Evolutionary conservation across 2,329 filamentous ascomycete species (phyloP), one percentile per base, ranked within the genome.

Genomic region (Trematosphaeria pertusa): DNA sequence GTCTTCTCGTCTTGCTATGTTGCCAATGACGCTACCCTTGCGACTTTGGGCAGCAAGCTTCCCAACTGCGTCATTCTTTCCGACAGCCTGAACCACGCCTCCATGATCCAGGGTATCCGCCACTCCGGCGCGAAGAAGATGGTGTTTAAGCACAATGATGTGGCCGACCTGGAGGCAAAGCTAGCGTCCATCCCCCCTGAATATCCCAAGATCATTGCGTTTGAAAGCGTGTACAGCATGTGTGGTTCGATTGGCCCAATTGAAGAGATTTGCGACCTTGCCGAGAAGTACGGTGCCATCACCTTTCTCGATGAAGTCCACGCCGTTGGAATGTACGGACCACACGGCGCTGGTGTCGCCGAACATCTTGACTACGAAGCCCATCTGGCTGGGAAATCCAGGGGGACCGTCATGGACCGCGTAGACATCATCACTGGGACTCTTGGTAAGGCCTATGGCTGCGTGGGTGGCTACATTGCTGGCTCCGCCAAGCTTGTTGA

Each of bases 151-250:
- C 94, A 99, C 78, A 99, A 99, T 66, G 92, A 99, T 65, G 75
- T 97, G n/a, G 85, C 81, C 32, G 94, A 99, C 64, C 80, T 99
- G 12, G 94, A 99, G 78, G 85, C 85, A 39, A 97, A 99, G 76
- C 81, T 99, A 57, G 91, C 92, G 2, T 88, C 91, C 10, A 81
- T 99, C 32, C 91, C 93, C 0, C 77, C 88, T 1, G 82, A 94
- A 50, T 84, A 89, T 26, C 94, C 94, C 47, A 99, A 99, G 80
- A 96, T 99, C 58, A 99, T 99, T 58, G 94, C 94, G 2, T 99
- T 97, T 58, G 94, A 99, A 76, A 96, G 91, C 21, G 94, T 99
- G 3, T 99, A 99, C 78, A 96, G 91, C 78, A 99, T 99, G 94
- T 99, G 94, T 70, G 94, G 94, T 54, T 96, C 91, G 12, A 90